phyloP scores from a whole-genome alignment of 2,329 filamentous ascomycete species.

The Aspergillus viridinutans region DNA sequence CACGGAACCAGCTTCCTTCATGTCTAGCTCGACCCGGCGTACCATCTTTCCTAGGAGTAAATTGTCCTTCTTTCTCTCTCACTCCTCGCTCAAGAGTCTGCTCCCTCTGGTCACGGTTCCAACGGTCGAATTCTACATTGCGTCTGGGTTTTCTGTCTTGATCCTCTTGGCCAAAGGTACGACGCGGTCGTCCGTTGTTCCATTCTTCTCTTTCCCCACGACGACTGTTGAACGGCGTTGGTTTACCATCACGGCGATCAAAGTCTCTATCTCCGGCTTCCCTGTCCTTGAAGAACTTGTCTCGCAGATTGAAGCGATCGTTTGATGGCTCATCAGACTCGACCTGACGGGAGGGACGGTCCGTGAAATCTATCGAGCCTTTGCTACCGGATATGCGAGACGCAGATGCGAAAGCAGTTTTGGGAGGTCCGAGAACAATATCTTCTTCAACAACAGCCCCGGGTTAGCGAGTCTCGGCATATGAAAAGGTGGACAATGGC shows the following conservation, averaged over 20 bases:
- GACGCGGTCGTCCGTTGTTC: slow-evolving; percentile 36
- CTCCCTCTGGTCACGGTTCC: slow-evolving; percentile 58
- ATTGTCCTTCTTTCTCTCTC: slow-evolving; percentile 53
- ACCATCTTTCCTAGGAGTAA: slow-evolving; percentile 58
- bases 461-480: slow-evolving; percentile 12
- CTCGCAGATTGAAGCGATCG: slow-evolving; percentile 60
- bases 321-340: slow-evolving; percentile 54
- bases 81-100: slow-evolving; percentile 43
- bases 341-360: slow-evolving; percentile 46
- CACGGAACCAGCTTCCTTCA: slow-evolving; percentile 72
- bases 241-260: slow-evolving; percentile 37
- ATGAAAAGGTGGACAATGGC: slow-evolving; percentile 5
- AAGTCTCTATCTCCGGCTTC: slow-evolving; percentile 31
- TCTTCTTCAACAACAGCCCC: slow-evolving; percentile 57
- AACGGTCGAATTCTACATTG: slow-evolving; percentile 42
- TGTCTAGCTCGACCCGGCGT: slow-evolving; percentile 58
- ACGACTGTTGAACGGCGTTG: slow-evolving; percentile 28
- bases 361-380: slow-evolving; percentile 41
- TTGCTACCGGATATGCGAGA: slow-evolving; percentile 51
- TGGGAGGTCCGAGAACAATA: slow-evolving; percentile 79
- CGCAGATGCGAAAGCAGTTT: slow-evolving; percentile 75
- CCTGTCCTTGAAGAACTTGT: slow-evolving; percentile 40
- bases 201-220: slow-evolving; percentile 42
- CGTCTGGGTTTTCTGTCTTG: slow-evolving; percentile 38
- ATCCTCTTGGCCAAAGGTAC: slow-evolving; percentile 40